Percentiles rank a stretch among this genome's conserved stretches.
phyloP scores from a whole-genome alignment of 1,139 yeast genomes.

The Trichomonascaceae sp. region DNA sequence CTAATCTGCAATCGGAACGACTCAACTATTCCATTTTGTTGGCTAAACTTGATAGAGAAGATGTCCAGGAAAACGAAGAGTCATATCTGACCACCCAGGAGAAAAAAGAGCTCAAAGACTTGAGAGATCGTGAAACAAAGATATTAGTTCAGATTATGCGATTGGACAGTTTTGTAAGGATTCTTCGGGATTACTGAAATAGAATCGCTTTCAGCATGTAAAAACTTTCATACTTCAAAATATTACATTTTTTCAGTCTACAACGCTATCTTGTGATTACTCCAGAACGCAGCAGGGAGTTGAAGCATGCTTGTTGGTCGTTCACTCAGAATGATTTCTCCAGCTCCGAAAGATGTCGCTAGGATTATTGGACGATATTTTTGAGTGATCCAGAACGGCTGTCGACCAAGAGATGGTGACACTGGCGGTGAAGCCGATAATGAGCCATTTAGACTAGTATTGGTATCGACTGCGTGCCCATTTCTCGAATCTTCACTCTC shows the following conservation, averaged over 20 bases:
- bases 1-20: constrained; percentile 52
- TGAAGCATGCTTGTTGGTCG: constrained; percentile 62
- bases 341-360: constrained; percentile 51
- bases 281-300: constrained; percentile 68
- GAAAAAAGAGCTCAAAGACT: constrained; percentile 57
- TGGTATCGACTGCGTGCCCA: constrained; percentile 12
- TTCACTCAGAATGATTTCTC: constrained; percentile 68
- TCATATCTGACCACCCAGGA: constrained; percentile 72
- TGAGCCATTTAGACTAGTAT: neutral
- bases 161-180: constrained; percentile 33
- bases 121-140: constrained; percentile 34
- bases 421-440: constrained; percentile 3
- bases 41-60: constrained; percentile 80
- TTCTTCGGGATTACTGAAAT: constrained; percentile 35
- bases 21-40: constrained; percentile 59
- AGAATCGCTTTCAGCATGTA: neutral
- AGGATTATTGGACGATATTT: constrained; percentile 71
- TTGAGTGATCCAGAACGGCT: constrained; percentile 66
- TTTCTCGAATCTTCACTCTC: constrained; percentile 35
- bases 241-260: constrained; percentile 8
- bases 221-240: neutral
- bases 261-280: constrained; percentile 55
- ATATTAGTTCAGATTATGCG: constrained; percentile 31
- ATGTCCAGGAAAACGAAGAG: constrained; percentile 77
- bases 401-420: constrained; percentile 7